A percentile compares a stretch with the other conserved stretches of the same genome.
phyloP scores from a whole-genome alignment of 2,329 filamentous ascomycete species.

The Dichotomopilus funicola region DNA sequence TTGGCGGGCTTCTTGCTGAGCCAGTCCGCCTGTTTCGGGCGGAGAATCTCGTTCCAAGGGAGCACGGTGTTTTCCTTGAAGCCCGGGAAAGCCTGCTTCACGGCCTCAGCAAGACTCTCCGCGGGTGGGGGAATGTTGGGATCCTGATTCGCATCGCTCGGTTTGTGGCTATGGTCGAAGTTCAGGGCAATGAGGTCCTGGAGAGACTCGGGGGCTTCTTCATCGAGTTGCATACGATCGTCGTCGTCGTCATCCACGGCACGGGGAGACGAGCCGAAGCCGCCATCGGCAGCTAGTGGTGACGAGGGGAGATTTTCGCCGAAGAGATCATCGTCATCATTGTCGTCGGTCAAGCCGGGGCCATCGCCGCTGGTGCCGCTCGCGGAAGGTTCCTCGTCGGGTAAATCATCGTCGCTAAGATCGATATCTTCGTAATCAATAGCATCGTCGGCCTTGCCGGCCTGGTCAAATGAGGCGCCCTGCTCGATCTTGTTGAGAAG shows the following conservation, averaged over 20 bases:
- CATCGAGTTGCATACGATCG: constrained; percentile 25
- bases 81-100: constrained; percentile 73
- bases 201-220: constrained; percentile 33
- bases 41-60: constrained; percentile 75
- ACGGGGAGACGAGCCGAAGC: constrained; percentile 28
- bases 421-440: constrained; percentile 87
- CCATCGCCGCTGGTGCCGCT: constrained; percentile 39
- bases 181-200: constrained; percentile 36
- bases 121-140: constrained; percentile 60
- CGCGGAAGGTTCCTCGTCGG: constrained; percentile 63
- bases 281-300: constrained; percentile 36
- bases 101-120: constrained; percentile 66
- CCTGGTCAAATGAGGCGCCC: constrained; percentile 48
- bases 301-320: constrained; percentile 45
- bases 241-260: constrained; percentile 23
- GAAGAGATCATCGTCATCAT: constrained; percentile 57
- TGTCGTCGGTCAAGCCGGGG: constrained; percentile 53
- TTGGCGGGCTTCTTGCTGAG: constrained; percentile 72
- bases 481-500: constrained; percentile 32
- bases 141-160: constrained; percentile 49
- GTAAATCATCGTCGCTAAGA: constrained; percentile 86
- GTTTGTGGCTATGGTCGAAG: constrained; percentile 39
- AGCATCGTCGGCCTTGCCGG: constrained; percentile 86
- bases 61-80: constrained; percentile 71
- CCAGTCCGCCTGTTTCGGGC: constrained; percentile 71